Percentiles rank a stretch among this genome's conserved stretches.
Evolutionary conservation across 345 rosid species (phyloP).

Genomic region (Salix dunnii): DNA sequence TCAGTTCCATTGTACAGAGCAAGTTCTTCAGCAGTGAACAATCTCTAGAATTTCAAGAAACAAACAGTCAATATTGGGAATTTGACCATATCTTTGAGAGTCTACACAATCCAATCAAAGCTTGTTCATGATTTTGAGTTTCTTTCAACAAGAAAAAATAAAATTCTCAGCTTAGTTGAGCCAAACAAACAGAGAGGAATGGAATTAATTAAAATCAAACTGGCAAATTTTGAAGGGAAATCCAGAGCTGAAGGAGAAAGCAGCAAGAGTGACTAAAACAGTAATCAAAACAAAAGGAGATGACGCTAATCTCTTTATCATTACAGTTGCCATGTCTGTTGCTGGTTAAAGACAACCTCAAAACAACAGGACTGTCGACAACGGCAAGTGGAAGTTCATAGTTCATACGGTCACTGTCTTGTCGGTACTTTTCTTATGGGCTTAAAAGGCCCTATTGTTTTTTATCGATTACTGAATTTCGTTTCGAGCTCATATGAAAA

Average conservation of each 20-base stretch:
- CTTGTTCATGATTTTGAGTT: background rate
- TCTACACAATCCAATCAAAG: background rate
- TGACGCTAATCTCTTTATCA: background rate
- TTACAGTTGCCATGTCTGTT: background rate
- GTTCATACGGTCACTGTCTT: background rate
- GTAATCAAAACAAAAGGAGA: constrained; percentile 32
- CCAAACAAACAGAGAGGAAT: background rate
- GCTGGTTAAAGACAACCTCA: background rate
- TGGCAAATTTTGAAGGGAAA: constrained; percentile 35
- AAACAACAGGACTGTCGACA: background rate
- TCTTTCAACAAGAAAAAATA: background rate
- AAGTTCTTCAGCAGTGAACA: constrained; percentile 68
- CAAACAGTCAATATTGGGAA: background rate
- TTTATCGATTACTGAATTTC: no score
- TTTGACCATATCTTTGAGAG: background rate
- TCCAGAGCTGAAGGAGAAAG: constrained; percentile 37
- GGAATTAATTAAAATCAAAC: background rate
- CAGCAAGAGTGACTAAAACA: constrained; percentile 39
- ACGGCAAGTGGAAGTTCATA: background rate
- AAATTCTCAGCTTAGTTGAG: background rate
- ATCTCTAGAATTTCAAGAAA: constrained; percentile 34
- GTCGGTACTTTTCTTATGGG: background rate
- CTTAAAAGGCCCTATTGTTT: background rate
- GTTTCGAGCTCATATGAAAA: background rate
- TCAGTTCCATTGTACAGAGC: constrained; percentile 77